Evolutionary conservation across 306 rosid genomes (phyloP).

Genomic region (Glycine soja): DNA sequence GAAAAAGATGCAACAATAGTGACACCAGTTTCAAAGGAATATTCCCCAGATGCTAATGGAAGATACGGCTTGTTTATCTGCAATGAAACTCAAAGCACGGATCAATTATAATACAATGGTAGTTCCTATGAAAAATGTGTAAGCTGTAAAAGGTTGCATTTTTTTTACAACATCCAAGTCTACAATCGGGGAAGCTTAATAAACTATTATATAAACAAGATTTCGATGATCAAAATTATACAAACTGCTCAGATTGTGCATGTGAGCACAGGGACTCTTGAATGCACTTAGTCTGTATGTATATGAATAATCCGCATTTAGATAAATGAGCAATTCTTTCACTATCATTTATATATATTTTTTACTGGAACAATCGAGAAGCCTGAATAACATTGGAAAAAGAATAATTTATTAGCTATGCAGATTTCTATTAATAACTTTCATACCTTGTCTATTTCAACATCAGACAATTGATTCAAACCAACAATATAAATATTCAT

Average conservation of each 20-base stretch:
- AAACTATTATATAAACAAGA: constrained; percentile 5
- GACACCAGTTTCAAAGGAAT: constrained; percentile 78
- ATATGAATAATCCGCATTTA: constrained; percentile 27
- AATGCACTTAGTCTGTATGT: neutral
- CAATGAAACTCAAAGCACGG: constrained; percentile 42
- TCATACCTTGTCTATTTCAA: constrained; percentile 92
- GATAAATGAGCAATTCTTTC: constrained; percentile 13
- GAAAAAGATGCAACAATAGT: constrained; percentile 70
- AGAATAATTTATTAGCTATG: neutral
- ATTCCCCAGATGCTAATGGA: constrained; percentile 98
- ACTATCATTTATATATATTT: neutral
- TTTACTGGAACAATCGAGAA: constrained; percentile 1
- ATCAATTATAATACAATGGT: constrained; percentile 34
- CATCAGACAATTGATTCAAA: constrained; percentile 88
- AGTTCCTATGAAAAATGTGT: constrained; percentile 13
- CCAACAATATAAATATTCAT: constrained; percentile 97
- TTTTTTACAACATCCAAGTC: constrained; percentile 24
- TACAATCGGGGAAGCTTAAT: constrained; percentile 20
- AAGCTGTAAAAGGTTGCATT: constrained; percentile 17
- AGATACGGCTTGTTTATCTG: constrained; percentile 99
- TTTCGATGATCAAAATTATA: constrained; percentile 24
- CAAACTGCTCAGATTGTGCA: constrained; percentile 31
- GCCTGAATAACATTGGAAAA: constrained; percentile 4
- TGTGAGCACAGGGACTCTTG: neutral
- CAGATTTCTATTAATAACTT: constrained; percentile 35